Evolutionary conservation across 2,329 filamentous ascomycete species (phyloP), one percentile per base, ranked within the genome.

Genomic region (Penicillium palitans): DNA sequence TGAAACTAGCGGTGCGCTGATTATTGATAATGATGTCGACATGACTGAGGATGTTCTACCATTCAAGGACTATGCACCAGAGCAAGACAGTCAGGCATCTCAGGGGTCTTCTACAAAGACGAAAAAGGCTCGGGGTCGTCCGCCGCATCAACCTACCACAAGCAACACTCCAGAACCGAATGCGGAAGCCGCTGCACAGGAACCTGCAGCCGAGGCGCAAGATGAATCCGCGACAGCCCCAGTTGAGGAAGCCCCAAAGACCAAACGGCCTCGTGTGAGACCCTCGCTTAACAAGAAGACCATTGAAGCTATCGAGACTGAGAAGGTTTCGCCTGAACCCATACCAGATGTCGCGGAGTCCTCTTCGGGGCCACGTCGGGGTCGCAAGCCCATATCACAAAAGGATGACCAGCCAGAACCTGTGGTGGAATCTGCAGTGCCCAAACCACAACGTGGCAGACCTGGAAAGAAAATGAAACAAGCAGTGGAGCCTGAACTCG

Each of bases 361-460:
- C 1, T 24, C 40, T 31, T 52, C 10, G 15, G 25, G 24, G n/a
- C 24, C 45, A 40, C 44, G 50, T 24, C 37, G 42, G 21, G 51
- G 51, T 21, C 63, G 54, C 24, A 61, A 59, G 19, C 55, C 55
- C 9, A 49, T 37, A 31, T 45, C 48, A 31, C 24, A 39, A 25
- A 66, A 55, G 47, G 49, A 61, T 41, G 60, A 61, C 15, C 49
- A 55, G 13, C 21, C 21, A 3, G 46, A 53, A 24, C 17, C 15
- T 19, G 41, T 58, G 12, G 41, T 59, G n/a, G 58, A 58, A 55
- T 33, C 58, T n/a, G 58, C 49, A 48, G 21, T 55, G 35, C 35
- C 51, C 21, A 50, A 56, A 7, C 49, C 59, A 47, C 61, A 53
- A 35, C 56, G 57, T 7, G 58, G 58, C 10, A 50, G 46, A 46